These are phyloP conservation scores for Globisporangium solare DNA, from an alignment of 352 stramenopile species.

Conservation along the genomic window DNA sequence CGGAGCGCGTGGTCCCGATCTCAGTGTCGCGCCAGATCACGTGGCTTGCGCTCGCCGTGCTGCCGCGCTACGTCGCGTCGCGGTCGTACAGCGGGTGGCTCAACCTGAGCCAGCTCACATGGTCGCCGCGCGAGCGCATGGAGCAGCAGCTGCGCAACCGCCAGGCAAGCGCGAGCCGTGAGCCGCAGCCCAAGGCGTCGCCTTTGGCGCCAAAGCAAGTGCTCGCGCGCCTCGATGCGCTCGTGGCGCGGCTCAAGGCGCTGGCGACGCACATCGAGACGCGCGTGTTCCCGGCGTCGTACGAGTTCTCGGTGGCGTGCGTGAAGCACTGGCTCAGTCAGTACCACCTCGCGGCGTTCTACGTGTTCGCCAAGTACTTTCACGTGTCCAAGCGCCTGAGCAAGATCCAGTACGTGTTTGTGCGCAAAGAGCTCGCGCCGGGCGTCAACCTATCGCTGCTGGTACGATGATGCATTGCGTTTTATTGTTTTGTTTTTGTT, in stretches of 20 bases:
- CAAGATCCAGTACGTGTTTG: conserved; percentile 75
- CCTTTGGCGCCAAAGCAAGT: conserved; percentile 11
- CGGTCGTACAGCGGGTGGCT: conserved; percentile 71
- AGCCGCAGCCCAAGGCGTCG: neutral
- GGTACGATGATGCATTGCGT: conserved; percentile 21
- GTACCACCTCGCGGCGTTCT: conserved; percentile 69
- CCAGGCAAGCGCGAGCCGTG: conserved; percentile 17
- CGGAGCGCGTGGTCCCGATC: conserved; percentile 24
- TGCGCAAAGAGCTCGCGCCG: conserved; percentile 51
- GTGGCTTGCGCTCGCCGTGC: conserved; percentile 52
- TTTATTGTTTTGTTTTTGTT: too few relatives aligned
- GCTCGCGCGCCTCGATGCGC: conserved; percentile 36
- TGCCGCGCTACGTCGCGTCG: conserved; percentile 55
- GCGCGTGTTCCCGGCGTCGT: conserved; percentile 44
- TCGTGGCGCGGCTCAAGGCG: conserved; percentile 41
- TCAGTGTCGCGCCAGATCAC: conserved; percentile 30
- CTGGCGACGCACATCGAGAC: conserved; percentile 33
- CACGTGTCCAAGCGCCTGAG: conserved; percentile 63
- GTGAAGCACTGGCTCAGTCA: conserved; percentile 48
- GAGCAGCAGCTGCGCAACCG: conserved; percentile 65
- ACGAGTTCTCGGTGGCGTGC: conserved; percentile 47
- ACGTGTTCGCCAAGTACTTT: conserved; percentile 69
- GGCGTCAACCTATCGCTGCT: conserved; percentile 68
- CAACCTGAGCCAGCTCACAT: conserved; percentile 57
- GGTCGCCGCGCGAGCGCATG: conserved; percentile 70